phyloP scores from a whole-genome alignment of 345 rosid genomes.

The Alliaria petiolata region DNA sequence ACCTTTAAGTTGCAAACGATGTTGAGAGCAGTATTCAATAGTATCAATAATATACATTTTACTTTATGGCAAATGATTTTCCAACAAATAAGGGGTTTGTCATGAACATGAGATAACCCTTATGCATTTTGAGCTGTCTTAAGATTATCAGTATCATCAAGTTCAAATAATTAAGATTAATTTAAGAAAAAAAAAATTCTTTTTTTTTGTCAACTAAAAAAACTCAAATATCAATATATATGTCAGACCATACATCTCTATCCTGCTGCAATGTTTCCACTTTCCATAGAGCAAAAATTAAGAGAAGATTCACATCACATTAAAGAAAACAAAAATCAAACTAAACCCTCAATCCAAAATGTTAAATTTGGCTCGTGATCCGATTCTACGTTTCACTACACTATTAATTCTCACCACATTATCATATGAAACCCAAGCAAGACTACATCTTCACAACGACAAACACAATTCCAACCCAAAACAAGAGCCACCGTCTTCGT shows the following conservation, averaged over 20 bases:
- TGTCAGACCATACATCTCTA: background rate
- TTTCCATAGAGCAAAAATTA: background rate
- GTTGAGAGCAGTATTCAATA: conserved; percentile 2
- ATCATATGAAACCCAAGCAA: conserved; percentile 33
- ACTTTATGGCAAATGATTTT: no score
- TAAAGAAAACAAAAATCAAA: background rate
- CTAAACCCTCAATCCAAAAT: background rate
- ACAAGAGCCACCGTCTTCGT: conserved; percentile 1
- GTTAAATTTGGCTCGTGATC: background rate
- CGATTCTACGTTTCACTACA: background rate
- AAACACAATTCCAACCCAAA: conserved; percentile 15
- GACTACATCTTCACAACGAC: conserved; percentile 39
- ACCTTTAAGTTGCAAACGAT: conserved; percentile 14
- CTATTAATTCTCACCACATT: conserved; percentile 1
- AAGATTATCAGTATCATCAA: conserved; percentile 1
- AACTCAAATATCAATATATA: background rate
- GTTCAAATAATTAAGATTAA: background rate
- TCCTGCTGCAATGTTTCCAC: background rate
- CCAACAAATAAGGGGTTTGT: no score
- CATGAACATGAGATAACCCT: no score
- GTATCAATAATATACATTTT: no score
- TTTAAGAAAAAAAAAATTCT: no score
- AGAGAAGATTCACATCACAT: background rate
- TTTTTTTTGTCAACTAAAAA: background rate
- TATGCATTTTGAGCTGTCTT: conserved; percentile 15